Percentiles rank a stretch among this genome's conserved stretches.
Evolutionary conservation across 2,329 filamentous ascomycete species (phyloP).

Genomic region (Cryphonectria carpinicola): DNA sequence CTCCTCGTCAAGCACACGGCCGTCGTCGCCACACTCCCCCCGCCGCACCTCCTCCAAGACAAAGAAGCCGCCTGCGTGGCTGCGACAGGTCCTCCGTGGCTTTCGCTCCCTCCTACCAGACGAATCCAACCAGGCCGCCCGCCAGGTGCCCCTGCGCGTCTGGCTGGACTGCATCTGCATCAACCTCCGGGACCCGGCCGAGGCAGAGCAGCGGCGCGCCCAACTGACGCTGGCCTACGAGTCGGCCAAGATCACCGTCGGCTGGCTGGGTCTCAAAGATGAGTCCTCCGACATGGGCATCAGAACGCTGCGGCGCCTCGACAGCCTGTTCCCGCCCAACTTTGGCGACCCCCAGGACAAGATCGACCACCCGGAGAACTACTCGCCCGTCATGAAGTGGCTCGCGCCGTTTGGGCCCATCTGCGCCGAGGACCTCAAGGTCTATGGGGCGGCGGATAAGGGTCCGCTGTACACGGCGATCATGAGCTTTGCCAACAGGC

Average conservation of each 20-base stretch:
- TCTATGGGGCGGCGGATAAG: constrained; percentile 6
- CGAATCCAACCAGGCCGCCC: constrained; percentile 1
- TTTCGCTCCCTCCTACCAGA: constrained; percentile 19
- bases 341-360: constrained; percentile 42
- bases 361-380: constrained; percentile 40
- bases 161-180: constrained; percentile 37
- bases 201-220: constrained; percentile 33
- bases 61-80: constrained; percentile 22
- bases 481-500: constrained; percentile 38
- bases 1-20: neutral
- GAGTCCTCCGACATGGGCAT: constrained; percentile 21
- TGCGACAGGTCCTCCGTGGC: constrained; percentile 16
- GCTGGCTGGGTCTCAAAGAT: constrained; percentile 33
- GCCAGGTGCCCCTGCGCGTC: constrained; percentile 24
- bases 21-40: neutral
- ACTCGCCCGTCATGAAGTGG: constrained; percentile 40
- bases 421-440: constrained; percentile 33
- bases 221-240: constrained; percentile 34
- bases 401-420: constrained; percentile 35
- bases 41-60: neutral
- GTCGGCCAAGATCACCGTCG: constrained; percentile 32
- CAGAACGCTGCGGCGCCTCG: constrained; percentile 25
- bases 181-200: constrained; percentile 30
- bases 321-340: constrained; percentile 37
- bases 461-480: constrained; percentile 31